Conservation (phyloP, 371 early-diverging fungal species). For the Gilbertella persicaria region DNA sequence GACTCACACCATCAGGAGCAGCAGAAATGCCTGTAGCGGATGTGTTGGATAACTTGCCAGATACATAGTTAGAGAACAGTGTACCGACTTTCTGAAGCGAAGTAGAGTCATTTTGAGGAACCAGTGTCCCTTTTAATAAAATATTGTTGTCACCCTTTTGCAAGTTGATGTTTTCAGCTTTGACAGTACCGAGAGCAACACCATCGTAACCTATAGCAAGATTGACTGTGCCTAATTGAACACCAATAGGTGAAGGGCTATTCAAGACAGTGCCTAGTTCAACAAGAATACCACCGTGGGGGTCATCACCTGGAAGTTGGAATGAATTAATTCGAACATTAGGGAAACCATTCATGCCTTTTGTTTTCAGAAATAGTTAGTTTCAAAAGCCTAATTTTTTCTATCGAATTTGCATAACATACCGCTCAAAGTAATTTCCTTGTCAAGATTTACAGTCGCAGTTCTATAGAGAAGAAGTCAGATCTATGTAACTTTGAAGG, state of each 20-base stretch:
- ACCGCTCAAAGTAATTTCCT: constrained; percentile 38
- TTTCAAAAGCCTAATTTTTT: neutral
- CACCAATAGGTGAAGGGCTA: constrained; percentile 64
- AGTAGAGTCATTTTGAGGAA: constrained; percentile 49
- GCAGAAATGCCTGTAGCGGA: constrained; percentile 59
- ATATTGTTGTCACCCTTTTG: constrained; percentile 51
- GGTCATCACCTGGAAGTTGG: constrained; percentile 59
- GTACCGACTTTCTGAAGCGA: constrained; percentile 47
- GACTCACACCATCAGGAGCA: constrained; percentile 58
- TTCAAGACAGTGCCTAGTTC: constrained; percentile 55
- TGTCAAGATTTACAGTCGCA: constrained; percentile 45
- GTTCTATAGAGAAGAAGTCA: constrained; percentile 42
- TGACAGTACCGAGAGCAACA: constrained; percentile 53
- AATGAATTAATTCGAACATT: constrained; percentile 57
- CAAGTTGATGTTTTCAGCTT: constrained; percentile 47
- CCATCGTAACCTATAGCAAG: constrained; percentile 55
- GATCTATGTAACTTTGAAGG: too few species aligned
- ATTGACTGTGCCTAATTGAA: constrained; percentile 58
- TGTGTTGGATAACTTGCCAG: constrained; percentile 50
- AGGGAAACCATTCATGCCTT: constrained; percentile 63
- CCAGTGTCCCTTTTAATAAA: constrained; percentile 53
- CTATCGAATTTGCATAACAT: constrained; percentile 3
- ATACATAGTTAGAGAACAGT: constrained; percentile 60
- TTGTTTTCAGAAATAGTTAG: constrained; percentile 1
- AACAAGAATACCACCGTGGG: constrained; percentile 59